These are phyloP conservation scores for Earliella scabrosa DNA, from an alignment of 1,284 basidiomycete genomes.

Conservation along the genomic window DNA sequence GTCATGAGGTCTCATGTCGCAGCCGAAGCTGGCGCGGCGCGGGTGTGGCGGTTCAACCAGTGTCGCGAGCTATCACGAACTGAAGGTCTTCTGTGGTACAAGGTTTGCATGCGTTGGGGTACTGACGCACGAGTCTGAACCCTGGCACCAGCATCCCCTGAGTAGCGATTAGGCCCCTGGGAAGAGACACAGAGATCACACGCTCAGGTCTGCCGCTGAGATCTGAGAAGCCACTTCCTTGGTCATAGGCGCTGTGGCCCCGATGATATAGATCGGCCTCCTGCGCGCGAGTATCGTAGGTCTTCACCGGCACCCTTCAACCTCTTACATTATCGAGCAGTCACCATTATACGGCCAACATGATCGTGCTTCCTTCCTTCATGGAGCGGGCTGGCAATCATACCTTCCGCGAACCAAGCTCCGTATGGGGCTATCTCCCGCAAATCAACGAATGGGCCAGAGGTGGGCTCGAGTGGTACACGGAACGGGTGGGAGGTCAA, in stretches of 20 bases:
- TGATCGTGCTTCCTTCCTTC: constrained; percentile 15
- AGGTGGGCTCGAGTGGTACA: constrained; percentile 19
- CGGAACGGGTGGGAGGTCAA: constrained; percentile 15
- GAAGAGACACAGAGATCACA: background rate
- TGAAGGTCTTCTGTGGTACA: background rate
- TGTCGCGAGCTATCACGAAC: too few species aligned
- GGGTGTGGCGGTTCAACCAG: too few species aligned
- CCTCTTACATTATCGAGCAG: background rate
- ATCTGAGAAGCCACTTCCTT: background rate
- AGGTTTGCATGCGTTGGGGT: constrained; percentile 13
- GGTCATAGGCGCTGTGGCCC: background rate
- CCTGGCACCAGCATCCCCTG: background rate
- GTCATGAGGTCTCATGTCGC: background rate
- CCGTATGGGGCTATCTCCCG: constrained; percentile 29
- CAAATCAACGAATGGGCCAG: constrained; percentile 32
- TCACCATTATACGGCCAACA: background rate
- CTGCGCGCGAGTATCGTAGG: background rate
- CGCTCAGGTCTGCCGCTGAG: background rate
- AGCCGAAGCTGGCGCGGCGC: background rate
- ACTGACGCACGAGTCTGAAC: background rate
- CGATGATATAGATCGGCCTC: background rate
- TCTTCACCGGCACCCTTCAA: background rate
- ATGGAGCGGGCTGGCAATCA: constrained; percentile 19
- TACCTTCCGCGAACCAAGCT: constrained; percentile 18
- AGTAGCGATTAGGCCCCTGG: background rate